Conservation (phyloP, 1,284 basidiomycete species). For the Papiliotrema laurentii region DNA sequence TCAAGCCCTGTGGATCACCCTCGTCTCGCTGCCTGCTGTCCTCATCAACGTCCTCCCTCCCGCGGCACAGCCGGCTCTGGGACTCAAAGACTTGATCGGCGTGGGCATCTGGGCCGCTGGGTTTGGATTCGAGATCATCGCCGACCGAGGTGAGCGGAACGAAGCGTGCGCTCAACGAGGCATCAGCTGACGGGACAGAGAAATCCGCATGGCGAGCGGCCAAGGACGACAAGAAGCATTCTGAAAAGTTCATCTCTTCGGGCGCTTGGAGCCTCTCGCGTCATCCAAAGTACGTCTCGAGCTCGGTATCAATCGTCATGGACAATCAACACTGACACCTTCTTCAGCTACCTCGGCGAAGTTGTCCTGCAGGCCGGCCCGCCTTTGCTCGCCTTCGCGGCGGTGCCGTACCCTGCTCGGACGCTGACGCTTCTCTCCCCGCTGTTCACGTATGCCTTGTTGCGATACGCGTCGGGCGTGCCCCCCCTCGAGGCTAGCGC, state of each 20-base stretch:
- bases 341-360: slow-evolving; percentile 70
- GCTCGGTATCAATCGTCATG: neutral
- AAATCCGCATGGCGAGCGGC: slow-evolving; percentile 63
- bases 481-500: slow-evolving; percentile 63
- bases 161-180: neutral
- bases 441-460: slow-evolving; percentile 60
- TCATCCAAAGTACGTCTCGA: slow-evolving; percentile 64
- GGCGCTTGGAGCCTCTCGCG: slow-evolving; percentile 69
- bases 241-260: slow-evolving; percentile 66
- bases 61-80: slow-evolving; percentile 57
- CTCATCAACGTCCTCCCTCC: slow-evolving; percentile 65
- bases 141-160: slow-evolving; percentile 54
- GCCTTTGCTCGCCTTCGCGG: slow-evolving; percentile 57
- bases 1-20: slow-evolving; percentile 68
- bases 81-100: slow-evolving; percentile 57
- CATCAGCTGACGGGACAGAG: slow-evolving; percentile 39
- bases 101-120: slow-evolving; percentile 59
- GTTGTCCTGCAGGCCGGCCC: slow-evolving; percentile 69
- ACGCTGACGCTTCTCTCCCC: slow-evolving; percentile 54
- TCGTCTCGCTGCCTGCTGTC: slow-evolving; percentile 66
- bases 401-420: slow-evolving; percentile 38
- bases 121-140: slow-evolving; percentile 60
- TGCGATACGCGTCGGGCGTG: slow-evolving; percentile 59
- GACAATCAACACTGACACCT: neutral
- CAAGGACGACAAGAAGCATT: slow-evolving; percentile 64